These are phyloP conservation scores for Oenanthe javanica DNA, from an alignment of 140 eudicot genomes.

Conservation along the genomic window DNA sequence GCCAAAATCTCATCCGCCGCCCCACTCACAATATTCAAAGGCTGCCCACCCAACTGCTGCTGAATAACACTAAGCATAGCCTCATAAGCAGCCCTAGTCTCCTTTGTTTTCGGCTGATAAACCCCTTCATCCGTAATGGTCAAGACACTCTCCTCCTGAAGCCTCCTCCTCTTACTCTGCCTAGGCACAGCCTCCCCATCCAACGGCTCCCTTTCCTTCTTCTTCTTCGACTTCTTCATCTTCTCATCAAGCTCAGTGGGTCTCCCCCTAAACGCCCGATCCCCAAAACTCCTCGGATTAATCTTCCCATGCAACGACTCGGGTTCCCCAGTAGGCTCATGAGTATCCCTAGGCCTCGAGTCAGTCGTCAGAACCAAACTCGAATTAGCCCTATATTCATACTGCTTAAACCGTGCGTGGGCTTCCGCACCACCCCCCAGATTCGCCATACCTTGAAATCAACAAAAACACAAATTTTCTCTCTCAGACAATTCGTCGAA, in stretches of 20 bases:
- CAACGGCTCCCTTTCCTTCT: conserved; percentile 52
- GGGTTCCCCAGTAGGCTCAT: conserved; percentile 97
- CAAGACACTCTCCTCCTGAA: conserved; percentile 80
- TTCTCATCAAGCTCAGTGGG: conserved; percentile 71
- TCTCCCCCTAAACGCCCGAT: conserved; percentile 61
- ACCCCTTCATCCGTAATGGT: conserved; percentile 67
- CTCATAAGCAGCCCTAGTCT: conserved; percentile 84
- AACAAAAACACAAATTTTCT: neutral
- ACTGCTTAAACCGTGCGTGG: conserved; percentile 86
- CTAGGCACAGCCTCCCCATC: conserved; percentile 33
- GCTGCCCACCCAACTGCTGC: conserved; percentile 80
- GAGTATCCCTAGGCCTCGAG: conserved; percentile 94
- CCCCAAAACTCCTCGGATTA: conserved; percentile 68
- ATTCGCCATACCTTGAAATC: conserved; percentile 39
- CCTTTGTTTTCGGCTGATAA: conserved; percentile 80
- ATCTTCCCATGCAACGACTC: conserved; percentile 76
- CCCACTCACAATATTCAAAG: conserved; percentile 54
- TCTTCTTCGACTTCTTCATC: conserved; percentile 55
- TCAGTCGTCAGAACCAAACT: conserved; percentile 87
- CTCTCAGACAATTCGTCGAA: neutral
- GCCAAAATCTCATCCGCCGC: conserved; percentile 89
- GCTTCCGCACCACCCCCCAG: conserved; percentile 98
- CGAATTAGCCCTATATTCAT: conserved; percentile 80
- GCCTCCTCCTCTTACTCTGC: conserved; percentile 55
- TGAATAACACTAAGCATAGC: conserved; percentile 78